Conservation (phyloP, 2,329 filamentous ascomycete genomes). For the Stachybotrys echinatus region DNA sequence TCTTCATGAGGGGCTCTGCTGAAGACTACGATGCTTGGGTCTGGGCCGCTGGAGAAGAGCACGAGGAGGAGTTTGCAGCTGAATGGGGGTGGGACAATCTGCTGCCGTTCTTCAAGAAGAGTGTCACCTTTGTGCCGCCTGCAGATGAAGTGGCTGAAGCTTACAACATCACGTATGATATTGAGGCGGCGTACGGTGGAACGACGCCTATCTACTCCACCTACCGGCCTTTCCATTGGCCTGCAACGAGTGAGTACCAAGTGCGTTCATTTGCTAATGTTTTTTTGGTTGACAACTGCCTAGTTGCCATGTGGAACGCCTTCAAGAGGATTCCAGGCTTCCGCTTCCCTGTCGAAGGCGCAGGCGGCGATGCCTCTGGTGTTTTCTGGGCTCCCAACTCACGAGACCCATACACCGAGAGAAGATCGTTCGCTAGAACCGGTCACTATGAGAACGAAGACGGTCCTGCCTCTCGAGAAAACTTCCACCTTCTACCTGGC, state of each 20-base stretch:
- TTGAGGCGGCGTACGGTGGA: conserved; percentile 9
- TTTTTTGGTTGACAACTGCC: neutral
- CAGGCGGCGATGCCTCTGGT: conserved; percentile 15
- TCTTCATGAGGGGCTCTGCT: conserved; percentile 17
- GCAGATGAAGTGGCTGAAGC: conserved; percentile 9
- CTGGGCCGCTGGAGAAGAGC: conserved; percentile 6
- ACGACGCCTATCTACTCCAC: conserved; percentile 7
- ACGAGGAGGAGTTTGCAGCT: conserved; percentile 3
- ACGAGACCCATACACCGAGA: conserved; percentile 18
- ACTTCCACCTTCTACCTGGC: conserved; percentile 8
- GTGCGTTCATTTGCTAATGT: neutral
- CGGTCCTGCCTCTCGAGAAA: conserved; percentile 4
- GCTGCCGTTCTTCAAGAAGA: conserved; percentile 21
- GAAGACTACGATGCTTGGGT: conserved; percentile 22
- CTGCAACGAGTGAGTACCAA: conserved; percentile 4
- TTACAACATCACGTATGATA: conserved; percentile 19
- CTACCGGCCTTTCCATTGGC: conserved; percentile 12
- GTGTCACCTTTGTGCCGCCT: conserved; percentile 10
- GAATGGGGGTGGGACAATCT: conserved; percentile 21
- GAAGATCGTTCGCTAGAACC: conserved; percentile 19
- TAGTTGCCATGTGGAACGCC: conserved; percentile 9
- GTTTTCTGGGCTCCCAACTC: conserved; percentile 26
- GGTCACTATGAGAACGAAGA: conserved; percentile 20
- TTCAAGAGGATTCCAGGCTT: conserved; percentile 15
- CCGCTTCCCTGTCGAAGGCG: conserved; percentile 16